phyloP scores from a whole-genome alignment of 768 basidiomycete species.

The Naganishia randhawae region DNA sequence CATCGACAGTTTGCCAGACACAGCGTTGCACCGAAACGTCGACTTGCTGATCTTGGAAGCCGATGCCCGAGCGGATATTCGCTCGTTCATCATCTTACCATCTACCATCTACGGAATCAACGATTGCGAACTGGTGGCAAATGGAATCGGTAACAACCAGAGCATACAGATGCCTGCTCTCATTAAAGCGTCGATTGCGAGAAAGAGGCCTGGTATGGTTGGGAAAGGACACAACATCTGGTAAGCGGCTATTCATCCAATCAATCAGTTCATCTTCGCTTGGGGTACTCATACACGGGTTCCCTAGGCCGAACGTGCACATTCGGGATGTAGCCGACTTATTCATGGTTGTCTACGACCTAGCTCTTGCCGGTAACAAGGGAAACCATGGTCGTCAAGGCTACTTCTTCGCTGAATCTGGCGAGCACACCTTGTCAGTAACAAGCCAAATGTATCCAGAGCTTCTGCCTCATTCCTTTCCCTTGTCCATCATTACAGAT shows the following conservation, averaged over 20 bases:
- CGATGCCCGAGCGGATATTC: slow-evolving; percentile 38
- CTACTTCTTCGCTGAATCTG: slow-evolving; percentile 46
- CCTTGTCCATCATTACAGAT: slow-evolving; percentile 10
- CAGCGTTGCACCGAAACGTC: slow-evolving; percentile 44
- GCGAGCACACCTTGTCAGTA: slow-evolving; percentile 40
- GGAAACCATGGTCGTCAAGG: slow-evolving; percentile 45
- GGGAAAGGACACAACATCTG: slow-evolving; percentile 42
- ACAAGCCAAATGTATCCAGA: not conserved
- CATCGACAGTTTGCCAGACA: slow-evolving; percentile 40
- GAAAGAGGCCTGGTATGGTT: slow-evolving; percentile 42
- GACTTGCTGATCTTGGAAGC: slow-evolving; percentile 45
- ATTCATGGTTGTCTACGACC: slow-evolving; percentile 40
- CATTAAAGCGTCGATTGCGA: slow-evolving; percentile 41
- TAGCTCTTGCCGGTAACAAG: slow-evolving; percentile 36
- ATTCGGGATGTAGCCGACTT: slow-evolving; percentile 42
- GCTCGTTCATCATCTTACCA: slow-evolving; percentile 46
- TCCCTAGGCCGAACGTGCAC: slow-evolving; percentile 42
- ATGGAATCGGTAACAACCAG: slow-evolving; percentile 42
- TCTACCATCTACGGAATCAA: slow-evolving; percentile 49
- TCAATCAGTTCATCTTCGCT: not conserved
- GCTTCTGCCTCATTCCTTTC: not conserved
- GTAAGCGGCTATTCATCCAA: slow-evolving; percentile 14
- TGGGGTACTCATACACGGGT: not conserved
- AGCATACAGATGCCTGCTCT: slow-evolving; percentile 45
- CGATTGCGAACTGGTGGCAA: slow-evolving; percentile 38